A percentile compares a stretch with the other conserved stretches of the same genome.
Conservation (phyloP, 2,329 filamentous ascomycete genomes). For the Alternaria gansuensis region DNA sequence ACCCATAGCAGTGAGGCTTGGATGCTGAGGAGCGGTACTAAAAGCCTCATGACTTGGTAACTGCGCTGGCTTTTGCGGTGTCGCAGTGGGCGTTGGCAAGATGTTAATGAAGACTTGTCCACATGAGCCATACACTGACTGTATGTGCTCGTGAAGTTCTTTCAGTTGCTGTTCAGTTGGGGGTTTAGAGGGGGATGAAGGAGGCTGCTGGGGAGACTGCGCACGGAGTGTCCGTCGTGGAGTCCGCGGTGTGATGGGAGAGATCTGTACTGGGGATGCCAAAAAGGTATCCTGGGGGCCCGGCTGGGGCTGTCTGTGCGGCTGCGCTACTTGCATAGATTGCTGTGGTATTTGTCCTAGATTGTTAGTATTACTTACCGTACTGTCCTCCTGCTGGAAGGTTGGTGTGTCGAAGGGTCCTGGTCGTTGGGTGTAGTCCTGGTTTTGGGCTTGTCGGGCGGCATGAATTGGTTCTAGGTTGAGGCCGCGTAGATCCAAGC, state of each 20-base stretch:
- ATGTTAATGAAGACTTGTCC: conserved; percentile 56
- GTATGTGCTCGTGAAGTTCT: conserved; percentile 56
- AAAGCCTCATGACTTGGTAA: conserved; percentile 56
- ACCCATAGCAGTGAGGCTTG: conserved; percentile 65
- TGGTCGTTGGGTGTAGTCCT: conserved; percentile 48
- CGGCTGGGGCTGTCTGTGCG: conserved; percentile 84
- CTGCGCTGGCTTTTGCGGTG: conserved; percentile 55
- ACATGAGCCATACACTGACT: conserved; percentile 55
- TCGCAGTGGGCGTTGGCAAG: conserved; percentile 63
- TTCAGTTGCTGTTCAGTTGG: conserved; percentile 54
- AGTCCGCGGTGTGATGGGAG: conserved; percentile 48
- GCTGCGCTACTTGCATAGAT: conserved; percentile 88
- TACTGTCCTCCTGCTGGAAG: conserved; percentile 60
- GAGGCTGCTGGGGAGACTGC: conserved; percentile 48
- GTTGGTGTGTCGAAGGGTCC: conserved; percentile 41
- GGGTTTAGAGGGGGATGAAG: conserved; percentile 46
- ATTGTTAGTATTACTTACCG: conserved; percentile 66
- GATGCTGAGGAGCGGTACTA: conserved; percentile 65
- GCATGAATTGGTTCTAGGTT: conserved; percentile 57
- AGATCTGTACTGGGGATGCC: conserved; percentile 52
- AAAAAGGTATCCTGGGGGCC: conserved; percentile 62
- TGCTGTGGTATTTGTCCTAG: conserved; percentile 73
- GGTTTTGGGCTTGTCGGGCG: conserved; percentile 52
- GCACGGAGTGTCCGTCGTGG: conserved; percentile 45
- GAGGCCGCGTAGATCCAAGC: conserved; percentile 75